phyloP scores from a whole-genome alignment of 345 rosid species.

The Eucalyptus globulus region DNA sequence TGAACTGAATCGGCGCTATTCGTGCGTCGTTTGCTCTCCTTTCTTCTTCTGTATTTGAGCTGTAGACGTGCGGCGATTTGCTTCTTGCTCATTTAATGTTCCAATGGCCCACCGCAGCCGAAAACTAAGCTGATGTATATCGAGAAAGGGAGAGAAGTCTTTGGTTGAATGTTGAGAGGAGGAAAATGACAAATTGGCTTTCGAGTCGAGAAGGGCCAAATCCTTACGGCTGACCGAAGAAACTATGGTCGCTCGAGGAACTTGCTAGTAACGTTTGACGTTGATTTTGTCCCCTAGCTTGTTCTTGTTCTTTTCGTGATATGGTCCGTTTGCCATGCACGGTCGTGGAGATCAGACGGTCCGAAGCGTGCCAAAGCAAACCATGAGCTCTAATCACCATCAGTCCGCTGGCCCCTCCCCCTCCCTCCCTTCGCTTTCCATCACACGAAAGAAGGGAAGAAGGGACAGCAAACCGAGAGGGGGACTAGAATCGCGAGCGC shows the following conservation, averaged over 20 bases:
- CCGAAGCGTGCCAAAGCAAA: neutral
- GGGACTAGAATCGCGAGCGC: neutral
- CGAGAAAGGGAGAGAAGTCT: neutral
- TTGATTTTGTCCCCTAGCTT: neutral
- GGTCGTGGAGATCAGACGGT: neutral
- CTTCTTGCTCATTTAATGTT: neutral
- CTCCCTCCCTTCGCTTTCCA: neutral
- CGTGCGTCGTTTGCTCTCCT: neutral
- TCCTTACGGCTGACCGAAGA: neutral
- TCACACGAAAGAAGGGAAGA: neutral
- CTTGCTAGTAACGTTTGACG: neutral
- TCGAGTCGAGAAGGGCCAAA: neutral
- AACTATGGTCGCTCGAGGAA: neutral
- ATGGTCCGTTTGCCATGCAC: neutral
- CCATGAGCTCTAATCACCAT: neutral
- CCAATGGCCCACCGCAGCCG: neutral
- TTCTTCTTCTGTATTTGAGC: too few relatives aligned
- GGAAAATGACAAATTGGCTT: neutral
- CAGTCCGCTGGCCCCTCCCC: neutral
- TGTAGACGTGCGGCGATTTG: neutral
- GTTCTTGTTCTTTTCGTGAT: neutral
- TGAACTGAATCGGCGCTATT: neutral
- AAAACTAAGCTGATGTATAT: neutral
- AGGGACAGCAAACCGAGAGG: neutral
- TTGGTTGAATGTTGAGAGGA: neutral